Conservation (phyloP, 1,284 basidiomycete species). For the Cutaneotrichosporon cavernicola region DNA sequence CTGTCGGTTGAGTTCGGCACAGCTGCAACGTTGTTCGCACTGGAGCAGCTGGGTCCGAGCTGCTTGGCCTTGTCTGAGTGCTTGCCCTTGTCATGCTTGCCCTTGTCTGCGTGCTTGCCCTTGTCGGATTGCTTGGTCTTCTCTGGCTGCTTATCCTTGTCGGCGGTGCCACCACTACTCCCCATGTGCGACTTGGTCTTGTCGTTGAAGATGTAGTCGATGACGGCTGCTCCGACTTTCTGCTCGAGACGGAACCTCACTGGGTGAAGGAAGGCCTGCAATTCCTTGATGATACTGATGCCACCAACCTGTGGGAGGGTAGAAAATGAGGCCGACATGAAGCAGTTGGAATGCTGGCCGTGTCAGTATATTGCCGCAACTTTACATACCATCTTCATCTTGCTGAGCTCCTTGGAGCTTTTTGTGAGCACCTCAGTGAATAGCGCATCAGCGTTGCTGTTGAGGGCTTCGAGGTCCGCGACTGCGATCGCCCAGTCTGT, state of each 20-base stretch:
- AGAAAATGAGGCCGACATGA: slow-evolving; percentile 59
- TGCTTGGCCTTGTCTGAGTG: background rate
- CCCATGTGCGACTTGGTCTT: slow-evolving; percentile 11
- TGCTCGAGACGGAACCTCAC: slow-evolving; percentile 84
- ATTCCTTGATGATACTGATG: slow-evolving; percentile 83
- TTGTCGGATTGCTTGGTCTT: background rate
- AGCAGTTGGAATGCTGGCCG: slow-evolving; percentile 18
- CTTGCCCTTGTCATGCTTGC: background rate
- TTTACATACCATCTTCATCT: slow-evolving; percentile 50
- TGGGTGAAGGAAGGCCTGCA: slow-evolving; percentile 80
- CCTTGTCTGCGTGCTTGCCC: background rate
- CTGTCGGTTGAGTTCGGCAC: background rate
- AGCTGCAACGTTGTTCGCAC: background rate
- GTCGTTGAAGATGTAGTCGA: slow-evolving; percentile 76
- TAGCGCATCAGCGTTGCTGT: slow-evolving; percentile 76
- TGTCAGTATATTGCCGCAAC: slow-evolving; percentile 4
- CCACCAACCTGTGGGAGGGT: slow-evolving; percentile 88
- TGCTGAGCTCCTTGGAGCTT: slow-evolving; percentile 51
- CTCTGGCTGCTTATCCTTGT: slow-evolving; percentile 2
- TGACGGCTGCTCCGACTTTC: slow-evolving; percentile 73
- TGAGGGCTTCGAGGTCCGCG: slow-evolving; percentile 76
- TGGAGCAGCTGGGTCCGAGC: no score
- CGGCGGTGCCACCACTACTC: slow-evolving; percentile 5
- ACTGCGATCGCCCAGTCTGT: slow-evolving; percentile 76
- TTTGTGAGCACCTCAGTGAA: slow-evolving; percentile 89